Conservation (phyloP, 805 yeast genomes). For the Yamadazyma paraphyllophila region DNA sequence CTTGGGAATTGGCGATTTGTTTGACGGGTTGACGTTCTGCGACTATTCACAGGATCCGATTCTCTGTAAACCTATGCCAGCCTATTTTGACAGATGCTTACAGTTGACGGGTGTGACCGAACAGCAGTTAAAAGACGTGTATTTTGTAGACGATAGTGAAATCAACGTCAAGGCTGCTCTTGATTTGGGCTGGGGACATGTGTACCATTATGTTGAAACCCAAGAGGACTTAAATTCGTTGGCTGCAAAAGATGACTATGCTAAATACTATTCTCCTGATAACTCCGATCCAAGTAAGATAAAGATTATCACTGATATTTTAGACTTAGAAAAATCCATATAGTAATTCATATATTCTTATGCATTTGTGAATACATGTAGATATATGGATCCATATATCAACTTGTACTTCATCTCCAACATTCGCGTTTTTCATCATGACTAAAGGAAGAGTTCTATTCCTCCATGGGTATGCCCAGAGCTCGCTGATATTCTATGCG, state of each 20-base stretch:
- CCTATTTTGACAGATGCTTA: slow-evolving; percentile 65
- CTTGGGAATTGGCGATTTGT: slow-evolving; percentile 85
- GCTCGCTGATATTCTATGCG: slow-evolving; percentile 77
- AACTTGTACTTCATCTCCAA: neutral
- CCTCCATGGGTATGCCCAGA: slow-evolving; percentile 88
- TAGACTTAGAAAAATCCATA: slow-evolving; percentile 22
- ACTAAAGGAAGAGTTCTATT: slow-evolving; percentile 62
- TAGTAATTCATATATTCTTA: neutral
- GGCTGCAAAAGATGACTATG: slow-evolving; percentile 25
- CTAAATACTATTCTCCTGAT: slow-evolving; percentile 36
- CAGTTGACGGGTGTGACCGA: slow-evolving; percentile 43
- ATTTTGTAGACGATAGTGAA: slow-evolving; percentile 84
- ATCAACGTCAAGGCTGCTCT: slow-evolving; percentile 75
- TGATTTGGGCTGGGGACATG: slow-evolving; percentile 66
- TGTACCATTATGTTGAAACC: slow-evolving; percentile 74
- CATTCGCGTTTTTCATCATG: slow-evolving; percentile 4
- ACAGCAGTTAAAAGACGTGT: slow-evolving; percentile 48
- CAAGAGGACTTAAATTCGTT: slow-evolving; percentile 49
- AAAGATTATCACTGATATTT: slow-evolving; percentile 29
- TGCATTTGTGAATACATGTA: too few relatives aligned
- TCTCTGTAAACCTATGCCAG: slow-evolving; percentile 85
- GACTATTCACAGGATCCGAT: slow-evolving; percentile 73
- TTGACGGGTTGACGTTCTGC: slow-evolving; percentile 92
- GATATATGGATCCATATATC: too few relatives aligned
- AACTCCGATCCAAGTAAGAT: slow-evolving; percentile 28